These are phyloP conservation scores for Byssothecium circinans DNA, from an alignment of 2,329 filamentous ascomycete genomes.

Conservation along the genomic window DNA sequence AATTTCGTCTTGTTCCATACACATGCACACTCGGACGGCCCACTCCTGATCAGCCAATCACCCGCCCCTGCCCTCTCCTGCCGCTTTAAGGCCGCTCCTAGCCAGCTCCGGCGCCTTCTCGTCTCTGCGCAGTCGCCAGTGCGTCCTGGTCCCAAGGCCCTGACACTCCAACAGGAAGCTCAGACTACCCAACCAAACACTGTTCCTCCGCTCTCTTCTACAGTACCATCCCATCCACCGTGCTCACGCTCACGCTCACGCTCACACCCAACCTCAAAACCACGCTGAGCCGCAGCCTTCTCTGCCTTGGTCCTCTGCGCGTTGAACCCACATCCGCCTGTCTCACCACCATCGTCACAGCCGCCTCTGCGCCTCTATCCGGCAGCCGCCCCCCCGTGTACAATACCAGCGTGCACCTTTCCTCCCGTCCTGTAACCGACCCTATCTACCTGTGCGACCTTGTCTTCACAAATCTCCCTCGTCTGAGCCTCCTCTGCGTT, in stretches of 20 bases:
- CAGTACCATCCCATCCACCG: slow-evolving; percentile 2
- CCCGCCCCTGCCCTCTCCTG: slow-evolving; percentile 8
- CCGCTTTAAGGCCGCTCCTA: background rate
- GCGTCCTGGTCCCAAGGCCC: too few species aligned
- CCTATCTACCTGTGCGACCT: slow-evolving; percentile 12
- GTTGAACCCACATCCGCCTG: slow-evolving; percentile 11
- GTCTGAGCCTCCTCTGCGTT: slow-evolving; percentile 4
- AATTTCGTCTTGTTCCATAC: too few species aligned
- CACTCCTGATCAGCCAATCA: background rate
- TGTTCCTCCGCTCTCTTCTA: background rate
- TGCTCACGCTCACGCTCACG: background rate
- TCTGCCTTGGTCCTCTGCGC: slow-evolving; percentile 17
- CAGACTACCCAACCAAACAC: background rate
- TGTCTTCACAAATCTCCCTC: slow-evolving; percentile 1
- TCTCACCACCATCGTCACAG: slow-evolving; percentile 18
- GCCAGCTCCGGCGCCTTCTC: background rate
- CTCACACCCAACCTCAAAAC: slow-evolving; percentile 36
- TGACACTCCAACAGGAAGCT: background rate
- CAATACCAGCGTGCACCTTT: background rate
- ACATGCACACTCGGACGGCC: too few species aligned
- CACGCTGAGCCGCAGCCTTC: slow-evolving; percentile 36
- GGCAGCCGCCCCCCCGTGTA: slow-evolving; percentile 4
- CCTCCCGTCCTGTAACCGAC: slow-evolving; percentile 3
- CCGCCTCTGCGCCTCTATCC: slow-evolving; percentile 8
- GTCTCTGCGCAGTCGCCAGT: too few species aligned